Base-by-base conservation (phyloP, 768 basidiomycete species). In the Rhodotorula paludigena region DNA sequence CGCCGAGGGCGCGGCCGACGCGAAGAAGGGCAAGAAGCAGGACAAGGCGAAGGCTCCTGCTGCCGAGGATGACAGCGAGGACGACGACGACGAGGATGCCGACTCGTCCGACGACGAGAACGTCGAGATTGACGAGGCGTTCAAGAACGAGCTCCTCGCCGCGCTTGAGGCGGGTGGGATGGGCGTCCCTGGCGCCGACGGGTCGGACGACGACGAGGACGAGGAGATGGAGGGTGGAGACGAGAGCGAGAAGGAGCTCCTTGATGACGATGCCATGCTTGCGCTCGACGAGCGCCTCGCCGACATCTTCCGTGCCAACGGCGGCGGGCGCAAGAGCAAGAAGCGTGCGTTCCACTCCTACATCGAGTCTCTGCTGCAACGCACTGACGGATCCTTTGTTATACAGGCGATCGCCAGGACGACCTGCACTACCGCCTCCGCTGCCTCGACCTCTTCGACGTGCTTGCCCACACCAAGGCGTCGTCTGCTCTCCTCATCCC, bases 221-320 rank as follows among this genome's bases (percentile, higher is more conserved):
- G 83, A 83, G 28, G 83, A 81, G 3, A 82, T 74, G 33, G 75
- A 83, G 23, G 83, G 83, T 8, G 71, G 51, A 12, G 84, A 84
- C 85, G 53, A 85, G 41, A 83, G 83, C 12, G 74, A 73, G 49
- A 74, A 75, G 57, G 75, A 74, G 55, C 80, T 87, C 36, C 87
- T 94, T 87, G 89, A 96, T 76, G 94, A 99, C 76, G 93, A 98
- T 33, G 90, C 96, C 79, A 99, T 99, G 94, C 86, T 98, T 83
- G 89, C 88, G 41, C 85, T 98, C 35, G 94, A 99, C 76, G 89
- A 89, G 56, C 88, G 94, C 76, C 85, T 99, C 12, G 90, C 89
- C 8, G 85, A 87, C 58, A 86, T 92, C 38, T 94, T 99, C 84
- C 84, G 84, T 65, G 82, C 86, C 38, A 84, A 85, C 66, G 80